phyloP scores from a whole-genome alignment of 1,284 basidiomycete genomes.

The Ceratobasidium sp. region DNA sequence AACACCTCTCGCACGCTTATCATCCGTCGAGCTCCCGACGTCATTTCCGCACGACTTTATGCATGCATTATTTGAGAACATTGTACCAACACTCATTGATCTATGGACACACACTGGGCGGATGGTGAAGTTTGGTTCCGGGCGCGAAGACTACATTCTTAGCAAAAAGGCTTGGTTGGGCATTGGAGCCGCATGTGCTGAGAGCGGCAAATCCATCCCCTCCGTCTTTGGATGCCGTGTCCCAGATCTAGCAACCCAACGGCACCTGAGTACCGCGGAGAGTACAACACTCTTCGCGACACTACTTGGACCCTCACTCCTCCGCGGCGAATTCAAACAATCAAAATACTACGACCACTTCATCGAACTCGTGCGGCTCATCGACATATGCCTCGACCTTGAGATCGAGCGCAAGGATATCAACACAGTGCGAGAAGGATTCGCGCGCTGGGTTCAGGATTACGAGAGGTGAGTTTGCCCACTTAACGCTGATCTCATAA shows the following conservation, averaged over 20 bases:
- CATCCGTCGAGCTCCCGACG: constrained; percentile 16
- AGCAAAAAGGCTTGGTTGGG: constrained; percentile 55
- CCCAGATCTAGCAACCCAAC: constrained; percentile 53
- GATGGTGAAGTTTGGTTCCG: constrained; percentile 30
- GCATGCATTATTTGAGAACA: constrained; percentile 45
- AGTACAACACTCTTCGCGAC: constrained; percentile 56
- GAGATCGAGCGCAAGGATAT: constrained; percentile 55
- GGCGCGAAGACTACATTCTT: constrained; percentile 53
- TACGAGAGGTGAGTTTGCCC: constrained; percentile 58
- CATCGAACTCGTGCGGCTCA: constrained; percentile 55
- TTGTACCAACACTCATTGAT: constrained; percentile 24
- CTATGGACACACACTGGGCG: constrained; percentile 35
- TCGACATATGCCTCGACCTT: constrained; percentile 58
- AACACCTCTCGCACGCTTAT: constrained; percentile 17
- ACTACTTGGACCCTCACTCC: constrained; percentile 58
- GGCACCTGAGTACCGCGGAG: constrained; percentile 48
- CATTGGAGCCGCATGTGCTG: constrained; percentile 55
- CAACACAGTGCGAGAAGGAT: constrained; percentile 51
- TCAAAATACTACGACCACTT: constrained; percentile 59
- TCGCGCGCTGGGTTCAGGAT: constrained; percentile 57
- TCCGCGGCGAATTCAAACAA: constrained; percentile 51
- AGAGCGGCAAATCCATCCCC: constrained; percentile 55
- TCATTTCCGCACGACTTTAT: constrained; percentile 47
- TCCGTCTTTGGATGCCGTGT: constrained; percentile 55
- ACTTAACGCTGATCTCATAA: too few species aligned